These are phyloP conservation scores for Talaromyces sp. DNA, from an alignment of 2,329 filamentous ascomycete species.

Conservation along the genomic window DNA sequence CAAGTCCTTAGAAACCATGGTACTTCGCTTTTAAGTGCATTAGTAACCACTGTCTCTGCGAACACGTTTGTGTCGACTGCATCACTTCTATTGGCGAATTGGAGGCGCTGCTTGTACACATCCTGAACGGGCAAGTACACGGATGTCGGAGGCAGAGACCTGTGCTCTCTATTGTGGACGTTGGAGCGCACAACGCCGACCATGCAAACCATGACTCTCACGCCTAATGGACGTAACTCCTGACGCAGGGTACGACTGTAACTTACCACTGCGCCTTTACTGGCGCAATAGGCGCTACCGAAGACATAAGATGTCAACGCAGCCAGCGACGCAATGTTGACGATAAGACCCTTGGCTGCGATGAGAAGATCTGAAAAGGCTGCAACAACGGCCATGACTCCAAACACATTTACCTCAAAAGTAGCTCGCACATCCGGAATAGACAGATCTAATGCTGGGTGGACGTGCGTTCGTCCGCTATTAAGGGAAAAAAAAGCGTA, in stretches of 20 bases:
- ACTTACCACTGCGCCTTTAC: background rate
- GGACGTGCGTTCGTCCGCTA: background rate
- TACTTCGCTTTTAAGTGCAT: background rate
- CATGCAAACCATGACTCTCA: slow-evolving; percentile 5
- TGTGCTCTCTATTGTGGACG: slow-evolving; percentile 5
- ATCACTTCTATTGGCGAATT: background rate
- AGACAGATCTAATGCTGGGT: background rate
- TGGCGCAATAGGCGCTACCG: slow-evolving; percentile 4
- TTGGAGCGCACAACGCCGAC: slow-evolving; percentile 1
- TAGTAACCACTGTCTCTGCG: background rate
- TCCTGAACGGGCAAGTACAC: background rate
- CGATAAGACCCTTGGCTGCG: background rate
- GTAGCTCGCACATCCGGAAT: background rate
- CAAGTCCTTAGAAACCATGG: background rate
- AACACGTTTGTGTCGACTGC: background rate
- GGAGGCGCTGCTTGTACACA: background rate
- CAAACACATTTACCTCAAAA: slow-evolving; percentile 3
- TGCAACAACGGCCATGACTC: slow-evolving; percentile 1
- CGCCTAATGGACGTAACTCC: background rate
- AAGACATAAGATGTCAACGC: background rate
- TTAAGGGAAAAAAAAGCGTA: background rate
- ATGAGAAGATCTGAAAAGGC: slow-evolving; percentile 3
- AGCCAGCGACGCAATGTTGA: slow-evolving; percentile 1
- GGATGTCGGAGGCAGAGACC: background rate
- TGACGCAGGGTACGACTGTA: background rate